Evolutionary conservation across 208 protist species (phyloP).

Genomic region (Polymyxa betae): DNA sequence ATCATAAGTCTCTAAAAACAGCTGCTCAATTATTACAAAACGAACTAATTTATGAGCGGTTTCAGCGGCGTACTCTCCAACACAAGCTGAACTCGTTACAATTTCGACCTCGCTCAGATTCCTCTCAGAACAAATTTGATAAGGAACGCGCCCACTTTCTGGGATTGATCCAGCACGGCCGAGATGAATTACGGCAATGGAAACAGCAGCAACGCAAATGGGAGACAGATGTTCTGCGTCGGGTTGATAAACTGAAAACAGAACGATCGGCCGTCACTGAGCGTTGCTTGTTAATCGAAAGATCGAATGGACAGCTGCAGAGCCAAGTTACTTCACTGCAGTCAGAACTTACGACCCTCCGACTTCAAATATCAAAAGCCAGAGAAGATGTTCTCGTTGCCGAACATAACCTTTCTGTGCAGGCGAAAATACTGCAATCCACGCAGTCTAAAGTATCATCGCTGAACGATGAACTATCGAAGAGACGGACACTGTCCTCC

Average conservation of each 20-base stretch:
- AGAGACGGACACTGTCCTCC: too few relatives aligned
- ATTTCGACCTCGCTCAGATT: background rate
- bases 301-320: background rate
- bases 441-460: too few relatives aligned
- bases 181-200: conserved; percentile 34
- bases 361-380: background rate
- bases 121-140: background rate
- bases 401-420: background rate
- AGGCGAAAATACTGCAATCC: too few relatives aligned
- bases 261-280: background rate
- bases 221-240: conserved; percentile 2
- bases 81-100: background rate
- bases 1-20: background rate
- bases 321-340: background rate
- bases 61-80: background rate
- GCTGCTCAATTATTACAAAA: conserved; percentile 40
- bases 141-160: background rate
- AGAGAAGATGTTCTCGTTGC: background rate
- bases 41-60: conserved; percentile 8
- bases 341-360: background rate
- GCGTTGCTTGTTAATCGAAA: conserved; percentile 6
- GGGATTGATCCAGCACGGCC: background rate
- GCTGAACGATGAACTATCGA: too few relatives aligned
- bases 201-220: conserved; percentile 27
- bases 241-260: background rate